Conservation (phyloP, 2,329 filamentous ascomycete species). For the Pseudogymnoascus sp. region DNA sequence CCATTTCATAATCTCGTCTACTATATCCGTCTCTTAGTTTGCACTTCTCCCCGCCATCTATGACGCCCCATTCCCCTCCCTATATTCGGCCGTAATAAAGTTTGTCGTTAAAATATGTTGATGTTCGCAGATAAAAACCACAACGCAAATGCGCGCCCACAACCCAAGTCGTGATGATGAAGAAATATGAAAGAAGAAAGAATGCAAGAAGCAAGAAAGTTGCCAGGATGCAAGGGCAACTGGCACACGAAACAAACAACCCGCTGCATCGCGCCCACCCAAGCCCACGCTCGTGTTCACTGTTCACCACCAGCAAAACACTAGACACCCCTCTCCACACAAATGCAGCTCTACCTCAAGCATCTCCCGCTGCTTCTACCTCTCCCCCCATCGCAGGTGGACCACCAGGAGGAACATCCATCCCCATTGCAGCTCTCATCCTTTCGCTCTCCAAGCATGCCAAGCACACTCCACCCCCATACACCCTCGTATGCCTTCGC, state of each 20-base stretch:
- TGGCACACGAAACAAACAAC: not conserved
- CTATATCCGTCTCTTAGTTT: not conserved
- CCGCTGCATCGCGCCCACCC: not conserved
- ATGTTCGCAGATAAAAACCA: not conserved
- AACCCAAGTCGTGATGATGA: not conserved
- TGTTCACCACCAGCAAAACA: not conserved
- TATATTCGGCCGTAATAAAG: constrained; percentile 1
- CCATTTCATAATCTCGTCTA: not conserved
- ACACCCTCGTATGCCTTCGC: constrained; percentile 25
- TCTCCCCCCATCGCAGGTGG: not conserved
- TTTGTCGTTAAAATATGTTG: not conserved
- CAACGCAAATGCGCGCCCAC: not conserved
- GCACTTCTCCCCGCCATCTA: not conserved
- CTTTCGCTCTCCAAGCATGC: constrained; percentile 23
- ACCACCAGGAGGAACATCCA: not conserved
- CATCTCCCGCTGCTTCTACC: not conserved
- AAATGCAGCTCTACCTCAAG: not conserved
- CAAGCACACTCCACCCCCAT: constrained; percentile 24
- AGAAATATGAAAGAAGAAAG: not conserved
- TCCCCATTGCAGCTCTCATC: constrained; percentile 8
- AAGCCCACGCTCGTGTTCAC: not conserved
- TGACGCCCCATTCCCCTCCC: not conserved
- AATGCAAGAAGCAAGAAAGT: not conserved
- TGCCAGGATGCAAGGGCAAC: not conserved
- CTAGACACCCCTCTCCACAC: not conserved